A percentile compares a stretch with the other conserved stretches of the same genome.
Conservation (phyloP, 129 eudicot species). For the Centrapalus pauciflorus region DNA sequence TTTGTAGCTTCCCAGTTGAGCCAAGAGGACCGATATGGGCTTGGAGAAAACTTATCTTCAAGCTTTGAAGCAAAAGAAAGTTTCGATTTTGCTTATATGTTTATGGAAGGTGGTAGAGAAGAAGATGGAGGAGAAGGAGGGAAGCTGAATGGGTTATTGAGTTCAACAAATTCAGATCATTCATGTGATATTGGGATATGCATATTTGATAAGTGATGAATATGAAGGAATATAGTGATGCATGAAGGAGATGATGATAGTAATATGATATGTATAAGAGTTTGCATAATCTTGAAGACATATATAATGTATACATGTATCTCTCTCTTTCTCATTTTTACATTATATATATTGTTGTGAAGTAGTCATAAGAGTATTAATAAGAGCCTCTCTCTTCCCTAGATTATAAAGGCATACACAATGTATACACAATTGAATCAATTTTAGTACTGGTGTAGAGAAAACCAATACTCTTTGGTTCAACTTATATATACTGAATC, state of each 20-base stretch:
- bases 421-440: background rate
- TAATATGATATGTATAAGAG: conserved; percentile 26
- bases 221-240: background rate
- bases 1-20: conserved; percentile 96
- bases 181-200: conserved; percentile 73
- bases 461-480: no score
- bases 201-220: conserved; percentile 60
- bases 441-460: no score
- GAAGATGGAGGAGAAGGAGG: conserved; percentile 35
- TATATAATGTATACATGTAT: conserved; percentile 28
- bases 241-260: conserved; percentile 9
- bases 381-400: conserved; percentile 9
- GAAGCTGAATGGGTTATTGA: conserved; percentile 46
- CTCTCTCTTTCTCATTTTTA: background rate
- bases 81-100: conserved; percentile 44
- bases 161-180: conserved; percentile 40
- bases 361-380: conserved; percentile 14
- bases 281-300: conserved; percentile 24
- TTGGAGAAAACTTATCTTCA: conserved; percentile 17
- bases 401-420: background rate
- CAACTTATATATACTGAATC: background rate
- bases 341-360: conserved; percentile 26
- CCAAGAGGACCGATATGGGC: conserved; percentile 45
- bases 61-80: conserved; percentile 26
- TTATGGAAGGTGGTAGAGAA: conserved; percentile 42